Conservation (phyloP, 805 yeast species). For the Starmera pachycereana region DNA sequence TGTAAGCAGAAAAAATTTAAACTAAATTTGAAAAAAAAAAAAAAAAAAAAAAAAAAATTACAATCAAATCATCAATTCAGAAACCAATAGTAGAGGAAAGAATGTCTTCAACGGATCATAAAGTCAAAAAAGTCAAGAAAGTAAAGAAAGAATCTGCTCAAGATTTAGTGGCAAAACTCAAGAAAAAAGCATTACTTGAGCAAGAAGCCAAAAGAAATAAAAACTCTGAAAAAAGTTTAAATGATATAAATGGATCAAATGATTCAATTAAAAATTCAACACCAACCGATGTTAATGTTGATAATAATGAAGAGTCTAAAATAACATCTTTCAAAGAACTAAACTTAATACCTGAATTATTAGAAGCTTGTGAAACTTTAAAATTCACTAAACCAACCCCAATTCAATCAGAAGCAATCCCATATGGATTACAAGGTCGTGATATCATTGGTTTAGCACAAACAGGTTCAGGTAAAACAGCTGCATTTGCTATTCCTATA, state of each 20-base stretch:
- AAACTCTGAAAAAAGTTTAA: conserved; percentile 14
- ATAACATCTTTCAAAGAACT: conserved; percentile 41
- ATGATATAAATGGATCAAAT: conserved; percentile 7
- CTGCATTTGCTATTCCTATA: conserved; percentile 95
- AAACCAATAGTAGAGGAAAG: too few species aligned
- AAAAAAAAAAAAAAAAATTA: too few species aligned
- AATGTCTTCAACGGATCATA: too few species aligned
- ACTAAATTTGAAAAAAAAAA: too few species aligned
- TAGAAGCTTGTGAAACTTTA: conserved; percentile 68
- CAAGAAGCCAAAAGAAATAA: conserved; percentile 1
- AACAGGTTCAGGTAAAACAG: conserved; percentile 97
- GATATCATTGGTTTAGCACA: conserved; percentile 96
- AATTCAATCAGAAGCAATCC: conserved; percentile 85
- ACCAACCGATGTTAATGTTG: conserved; percentile 7
- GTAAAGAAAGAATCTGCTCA: conserved; percentile 26
- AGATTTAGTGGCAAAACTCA: conserved; percentile 49
- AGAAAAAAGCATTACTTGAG: conserved; percentile 26
- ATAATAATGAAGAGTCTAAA: conserved; percentile 10
- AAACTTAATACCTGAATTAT: conserved; percentile 63
- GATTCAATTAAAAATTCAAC: conserved; percentile 4
- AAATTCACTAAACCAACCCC: conserved; percentile 84
- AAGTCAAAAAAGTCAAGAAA: conserved; percentile 15
- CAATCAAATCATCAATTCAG: too few species aligned
- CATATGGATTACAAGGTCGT: conserved; percentile 81
- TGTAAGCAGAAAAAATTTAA: too few species aligned